Percentiles rank a stretch among this genome's conserved stretches.
These are phyloP conservation scores for Lojkania enalia DNA, from an alignment of 2,329 filamentous ascomycete species.

Conservation along the genomic window DNA sequence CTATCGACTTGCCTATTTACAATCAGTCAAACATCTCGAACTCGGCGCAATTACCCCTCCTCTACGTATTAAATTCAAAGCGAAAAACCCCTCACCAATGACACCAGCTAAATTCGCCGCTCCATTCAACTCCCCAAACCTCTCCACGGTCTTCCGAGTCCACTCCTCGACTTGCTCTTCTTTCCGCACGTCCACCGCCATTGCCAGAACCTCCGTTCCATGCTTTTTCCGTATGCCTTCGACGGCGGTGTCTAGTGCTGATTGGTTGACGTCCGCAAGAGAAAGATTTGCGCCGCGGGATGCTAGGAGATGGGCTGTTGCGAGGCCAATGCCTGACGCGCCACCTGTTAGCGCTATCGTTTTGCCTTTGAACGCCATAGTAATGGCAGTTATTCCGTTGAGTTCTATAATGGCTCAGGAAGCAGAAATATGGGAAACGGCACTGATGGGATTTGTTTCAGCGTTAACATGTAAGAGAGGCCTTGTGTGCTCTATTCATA, in stretches of 20 bases:
- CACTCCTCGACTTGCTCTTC: slow-evolving; percentile 53
- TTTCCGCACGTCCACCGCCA: slow-evolving; percentile 51
- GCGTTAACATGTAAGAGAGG: not conserved
- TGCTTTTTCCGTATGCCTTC: slow-evolving; percentile 31
- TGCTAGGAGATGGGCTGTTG: slow-evolving; percentile 12
- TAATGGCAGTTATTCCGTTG: too few relatives aligned
- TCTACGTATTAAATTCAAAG: too few relatives aligned
- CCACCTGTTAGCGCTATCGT: slow-evolving; percentile 17
- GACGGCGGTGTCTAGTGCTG: slow-evolving; percentile 32
- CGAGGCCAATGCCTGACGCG: slow-evolving; percentile 33
- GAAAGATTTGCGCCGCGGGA: slow-evolving; percentile 14
- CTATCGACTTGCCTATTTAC: not conserved
- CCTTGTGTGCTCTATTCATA: too few relatives aligned
- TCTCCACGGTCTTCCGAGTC: slow-evolving; percentile 20
- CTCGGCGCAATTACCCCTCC: too few relatives aligned
- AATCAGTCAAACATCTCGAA: not conserved
- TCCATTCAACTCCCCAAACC: slow-evolving; percentile 55
- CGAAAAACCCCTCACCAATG: too few relatives aligned
- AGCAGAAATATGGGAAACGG: too few relatives aligned
- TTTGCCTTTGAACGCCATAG: slow-evolving; percentile 4
- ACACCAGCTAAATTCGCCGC: slow-evolving; percentile 57
- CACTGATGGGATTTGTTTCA: too few relatives aligned
- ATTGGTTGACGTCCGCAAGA: slow-evolving; percentile 18
- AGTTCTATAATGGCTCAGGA: too few relatives aligned
- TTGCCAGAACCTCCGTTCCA: slow-evolving; percentile 10